Evolutionary conservation across 1,284 basidiomycete species (phyloP), one percentile per base, ranked within the genome.

Genomic region (Ustilago nuda): DNA sequence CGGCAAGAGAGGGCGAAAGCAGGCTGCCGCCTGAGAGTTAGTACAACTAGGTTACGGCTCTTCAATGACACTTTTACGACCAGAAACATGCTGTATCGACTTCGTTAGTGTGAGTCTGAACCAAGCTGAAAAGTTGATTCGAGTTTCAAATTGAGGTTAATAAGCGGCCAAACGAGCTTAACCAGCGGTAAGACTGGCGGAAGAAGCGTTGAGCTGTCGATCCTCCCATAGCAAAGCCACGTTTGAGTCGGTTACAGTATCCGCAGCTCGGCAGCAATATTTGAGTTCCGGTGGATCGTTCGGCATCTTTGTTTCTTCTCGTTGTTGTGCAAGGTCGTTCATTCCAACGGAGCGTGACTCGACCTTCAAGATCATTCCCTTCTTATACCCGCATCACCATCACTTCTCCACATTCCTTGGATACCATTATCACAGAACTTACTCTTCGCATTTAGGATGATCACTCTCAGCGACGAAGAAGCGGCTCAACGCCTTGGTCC

Each of bases 381-480:
- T 23, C 32, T 13, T n/a, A 9, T 19, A 19, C 43, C n/a, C 8
- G 8, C 43, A 8, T 19, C 19, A 19, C 43, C 43, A 19, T 45
- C 32, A 54, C 23, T n/a, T 15, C 19, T 32, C 55, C n/a, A 6
- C 43, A 27, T 27, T 27, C 11, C 30, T n/a, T n/a, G 2, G 32
- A 12, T 30, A 52, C 43, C 55, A 33, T 43, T 41, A 17, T n/a
- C 35, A 8, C 2, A 7, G 27, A 39, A 15, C 33, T 53, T 33
- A 13, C n/a, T 53, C 52, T 0, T 7, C 15, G 6, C 8, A 1
- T 8, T 13, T 33, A 41, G 5, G 7, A 72, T 72, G 70, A n/a
- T 72, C 15, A 56, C 55, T 7, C 39, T 72, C 15, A 66, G 33
- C 52, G 64, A 66, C 48, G 68, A 71, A 51, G 72, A 71, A 56